phyloP scores from a whole-genome alignment of 768 basidiomycete species.

The Galerina marginata region DNA sequence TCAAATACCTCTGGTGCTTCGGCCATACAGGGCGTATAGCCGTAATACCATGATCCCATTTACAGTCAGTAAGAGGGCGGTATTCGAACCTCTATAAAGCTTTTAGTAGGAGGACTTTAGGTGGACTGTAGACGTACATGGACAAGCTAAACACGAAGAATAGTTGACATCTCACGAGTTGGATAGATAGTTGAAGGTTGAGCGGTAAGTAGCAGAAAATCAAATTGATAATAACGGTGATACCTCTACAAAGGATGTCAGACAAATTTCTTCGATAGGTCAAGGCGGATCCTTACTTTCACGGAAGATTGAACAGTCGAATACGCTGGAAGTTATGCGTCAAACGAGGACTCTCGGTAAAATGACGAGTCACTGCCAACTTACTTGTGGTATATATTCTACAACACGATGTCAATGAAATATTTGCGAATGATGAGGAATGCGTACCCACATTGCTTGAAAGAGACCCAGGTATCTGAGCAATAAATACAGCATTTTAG shows the following conservation, averaged over 20 bases:
- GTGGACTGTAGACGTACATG: background rate
- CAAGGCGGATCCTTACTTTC: background rate
- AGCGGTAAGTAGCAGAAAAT: background rate
- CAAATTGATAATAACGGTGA: background rate
- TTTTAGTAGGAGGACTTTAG: background rate
- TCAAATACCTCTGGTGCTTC: background rate
- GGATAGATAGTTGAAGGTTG: background rate
- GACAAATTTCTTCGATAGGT: background rate
- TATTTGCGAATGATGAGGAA: background rate
- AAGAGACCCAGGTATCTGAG: conserved; percentile 5
- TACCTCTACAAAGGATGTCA: background rate
- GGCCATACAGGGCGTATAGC: conserved; percentile 4
- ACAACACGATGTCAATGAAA: background rate
- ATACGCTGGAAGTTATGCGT: background rate
- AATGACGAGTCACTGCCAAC: background rate
- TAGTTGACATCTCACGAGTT: background rate
- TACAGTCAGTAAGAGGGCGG: conserved; percentile 1
- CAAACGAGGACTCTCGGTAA: background rate
- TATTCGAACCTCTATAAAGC: conserved; percentile 1
- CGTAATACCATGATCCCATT: background rate
- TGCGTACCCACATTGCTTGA: background rate
- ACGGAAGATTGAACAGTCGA: background rate
- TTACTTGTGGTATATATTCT: background rate
- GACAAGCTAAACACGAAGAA: conserved; percentile 2
- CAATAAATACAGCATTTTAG: conserved; percentile 1